These are phyloP conservation scores for Hericium alpestre DNA, from an alignment of 768 basidiomycete genomes.

Conservation along the genomic window DNA sequence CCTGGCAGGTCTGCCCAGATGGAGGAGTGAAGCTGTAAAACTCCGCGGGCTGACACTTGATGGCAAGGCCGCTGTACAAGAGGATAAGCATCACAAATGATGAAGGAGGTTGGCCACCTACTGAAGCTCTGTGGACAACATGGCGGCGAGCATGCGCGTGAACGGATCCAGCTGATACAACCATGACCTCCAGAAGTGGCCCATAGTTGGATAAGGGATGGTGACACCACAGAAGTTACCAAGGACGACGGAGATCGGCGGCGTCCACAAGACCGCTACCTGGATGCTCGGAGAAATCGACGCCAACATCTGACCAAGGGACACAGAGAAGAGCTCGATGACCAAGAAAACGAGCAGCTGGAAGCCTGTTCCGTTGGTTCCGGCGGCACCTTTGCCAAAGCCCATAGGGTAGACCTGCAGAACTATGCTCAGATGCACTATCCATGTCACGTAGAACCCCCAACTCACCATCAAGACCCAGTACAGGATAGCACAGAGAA, in stretches of 20 bases:
- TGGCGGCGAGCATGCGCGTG: constrained; percentile 64
- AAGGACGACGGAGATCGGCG: constrained; percentile 56
- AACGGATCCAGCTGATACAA: constrained; percentile 67
- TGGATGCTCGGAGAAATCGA: constrained; percentile 70
- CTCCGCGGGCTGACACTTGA: constrained; percentile 58
- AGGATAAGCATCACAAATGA: neutral
- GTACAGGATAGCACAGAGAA: constrained; percentile 62
- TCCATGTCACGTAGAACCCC: neutral
- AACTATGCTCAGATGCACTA: too few relatives aligned
- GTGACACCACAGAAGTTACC: constrained; percentile 75
- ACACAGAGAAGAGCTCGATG: constrained; percentile 64
- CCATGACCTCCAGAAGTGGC: constrained; percentile 69
- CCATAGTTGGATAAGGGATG: constrained; percentile 55
- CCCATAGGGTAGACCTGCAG: constrained; percentile 51
- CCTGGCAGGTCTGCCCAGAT: constrained; percentile 54
- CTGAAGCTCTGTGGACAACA: constrained; percentile 73
- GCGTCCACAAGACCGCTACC: constrained; percentile 65
- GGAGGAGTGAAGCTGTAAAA: constrained; percentile 68
- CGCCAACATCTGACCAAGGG: constrained; percentile 64
- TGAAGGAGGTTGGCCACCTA: constrained; percentile 16
- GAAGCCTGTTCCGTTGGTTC: constrained; percentile 60
- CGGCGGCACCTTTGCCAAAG: constrained; percentile 54
- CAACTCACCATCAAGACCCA: constrained; percentile 59
- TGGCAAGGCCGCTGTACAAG: constrained; percentile 44
- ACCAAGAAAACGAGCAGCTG: constrained; percentile 61